Base-by-base conservation (phyloP, 306 rosid genomes). In the Ceratonia siliqua region DNA sequence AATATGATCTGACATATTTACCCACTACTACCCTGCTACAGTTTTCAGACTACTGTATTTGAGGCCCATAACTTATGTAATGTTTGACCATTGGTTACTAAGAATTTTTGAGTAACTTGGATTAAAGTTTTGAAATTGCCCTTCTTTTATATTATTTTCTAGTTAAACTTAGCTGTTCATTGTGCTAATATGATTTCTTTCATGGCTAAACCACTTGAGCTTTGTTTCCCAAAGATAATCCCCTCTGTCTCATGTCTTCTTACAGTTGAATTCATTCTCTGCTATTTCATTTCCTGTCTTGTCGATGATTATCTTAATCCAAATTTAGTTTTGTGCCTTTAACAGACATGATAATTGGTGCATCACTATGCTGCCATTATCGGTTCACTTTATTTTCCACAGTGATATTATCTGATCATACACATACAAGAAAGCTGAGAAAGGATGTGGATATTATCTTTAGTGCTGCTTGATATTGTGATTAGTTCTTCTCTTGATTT, bases 401-500 rank as follows among this genome's bases (percentile, higher is more conserved):
- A 17, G 20, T 17, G 35, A 55, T 55, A 64, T 66, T 56, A 21
- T 25, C 43, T 28, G 21, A 73, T 46, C 45, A 30, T 42, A 1
- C 4, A 17, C 28, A 70, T 30, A 42, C n/a, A 62, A 38, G 11
- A 39, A 11, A 10, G 3, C 27, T 24, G 14, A 5, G 56, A 12
- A 62, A 38, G 55, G 42, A 41, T 30, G 8, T 38, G 15, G 14
- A 17, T 52, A 4, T 32, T 50, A 68, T 33, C 45, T 14, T 73
- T 78, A 35, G 45, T 52, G 75, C 68, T 81, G 55, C 35, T 85
- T 49, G 25, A 8, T 53, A 22, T 48, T 45, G 20, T 66, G 46
- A 22, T 68, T 39, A 22, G 64, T 74, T 61, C 53, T 8, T 62
- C 62, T 48, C 81, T 54, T 75, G 35, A 67, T 62, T 79, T 72